Percentiles rank a stretch among this genome's conserved stretches.
Conservation (phyloP, 1,284 basidiomycete species). For the Termitomyces sp. region DNA sequence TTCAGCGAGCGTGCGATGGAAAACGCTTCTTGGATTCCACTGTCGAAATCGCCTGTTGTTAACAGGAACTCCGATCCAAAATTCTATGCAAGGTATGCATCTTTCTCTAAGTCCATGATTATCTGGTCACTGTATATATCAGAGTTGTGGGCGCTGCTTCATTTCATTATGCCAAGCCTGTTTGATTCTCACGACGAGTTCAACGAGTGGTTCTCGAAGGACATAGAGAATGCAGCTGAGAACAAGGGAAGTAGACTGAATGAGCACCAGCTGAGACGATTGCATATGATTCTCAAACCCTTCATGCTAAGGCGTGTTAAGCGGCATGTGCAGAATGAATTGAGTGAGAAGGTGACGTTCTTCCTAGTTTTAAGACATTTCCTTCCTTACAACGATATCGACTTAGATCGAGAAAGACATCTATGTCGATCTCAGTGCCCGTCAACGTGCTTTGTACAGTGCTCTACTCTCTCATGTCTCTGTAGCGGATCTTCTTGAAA, state of each 20-base stretch:
- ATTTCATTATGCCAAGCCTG: constrained; percentile 99
- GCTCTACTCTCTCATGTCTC: constrained; percentile 91
- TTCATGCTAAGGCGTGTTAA: constrained; percentile 99
- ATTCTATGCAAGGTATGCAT: constrained; percentile 93
- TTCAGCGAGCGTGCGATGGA: constrained; percentile 96
- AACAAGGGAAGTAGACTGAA: constrained; percentile 90
- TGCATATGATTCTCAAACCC: constrained; percentile 99
- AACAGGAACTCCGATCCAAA: constrained; percentile 98
- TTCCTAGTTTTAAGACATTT: background rate
- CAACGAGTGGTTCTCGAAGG: constrained; percentile 99
- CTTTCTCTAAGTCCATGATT: background rate
- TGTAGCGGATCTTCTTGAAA: constrained; percentile 90
- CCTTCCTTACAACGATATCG: constrained; percentile 1
- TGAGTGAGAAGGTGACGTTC: constrained; percentile 88
- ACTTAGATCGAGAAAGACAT: constrained; percentile 92
- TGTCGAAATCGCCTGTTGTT: constrained; percentile 94
- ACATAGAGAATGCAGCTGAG: constrained; percentile 94
- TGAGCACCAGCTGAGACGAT: constrained; percentile 89
- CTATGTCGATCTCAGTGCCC: constrained; percentile 90
- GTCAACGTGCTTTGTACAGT: constrained; percentile 91
- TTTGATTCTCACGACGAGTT: constrained; percentile 99
- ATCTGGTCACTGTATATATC: constrained; percentile 10
- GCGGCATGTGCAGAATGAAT: constrained; percentile 98
- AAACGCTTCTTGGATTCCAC: constrained; percentile 92
- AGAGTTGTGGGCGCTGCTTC: constrained; percentile 99